Percentiles rank a stretch among this genome's conserved stretches.
Evolutionary conservation across 1,284 basidiomycete species (phyloP).

Genomic region (Chiua sp.): DNA sequence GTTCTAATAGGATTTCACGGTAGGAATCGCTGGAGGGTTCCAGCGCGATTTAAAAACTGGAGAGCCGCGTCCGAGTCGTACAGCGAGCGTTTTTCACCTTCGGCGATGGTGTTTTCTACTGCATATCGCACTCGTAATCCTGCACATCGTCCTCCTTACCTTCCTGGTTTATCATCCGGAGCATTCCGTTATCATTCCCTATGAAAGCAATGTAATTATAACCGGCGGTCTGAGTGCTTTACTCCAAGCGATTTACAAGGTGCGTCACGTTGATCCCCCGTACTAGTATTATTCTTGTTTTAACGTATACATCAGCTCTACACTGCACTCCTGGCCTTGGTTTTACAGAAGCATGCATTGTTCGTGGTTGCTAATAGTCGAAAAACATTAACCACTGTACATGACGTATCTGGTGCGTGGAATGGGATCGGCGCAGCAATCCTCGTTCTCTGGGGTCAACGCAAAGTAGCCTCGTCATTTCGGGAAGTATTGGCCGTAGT

Average conservation of each 20-base stretch:
- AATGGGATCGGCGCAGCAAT: slow-evolving; percentile 6
- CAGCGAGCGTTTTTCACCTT: no score
- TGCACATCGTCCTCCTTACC: slow-evolving; percentile 2
- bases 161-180: slow-evolving; percentile 11
- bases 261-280: neutral
- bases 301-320: slow-evolving; percentile 6
- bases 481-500: slow-evolving; percentile 9
- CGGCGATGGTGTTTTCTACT: neutral
- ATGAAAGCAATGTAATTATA: neutral
- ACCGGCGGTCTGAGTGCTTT: neutral
- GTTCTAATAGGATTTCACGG: no score
- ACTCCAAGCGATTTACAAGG: slow-evolving; percentile 11
- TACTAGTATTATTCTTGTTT: no score
- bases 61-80: no score
- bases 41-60: no score
- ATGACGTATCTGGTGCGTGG: slow-evolving; percentile 16
- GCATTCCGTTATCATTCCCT: neutral
- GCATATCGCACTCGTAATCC: slow-evolving; percentile 1
- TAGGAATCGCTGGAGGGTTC: no score
- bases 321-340: slow-evolving; percentile 10
- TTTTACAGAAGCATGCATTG: slow-evolving; percentile 9
- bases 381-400: slow-evolving; percentile 7
- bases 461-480: neutral
- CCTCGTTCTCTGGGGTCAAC: slow-evolving; percentile 5
- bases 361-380: neutral